These are phyloP conservation scores for Diaporthe eres DNA, from an alignment of 2,329 filamentous ascomycete species.

Conservation along the genomic window DNA sequence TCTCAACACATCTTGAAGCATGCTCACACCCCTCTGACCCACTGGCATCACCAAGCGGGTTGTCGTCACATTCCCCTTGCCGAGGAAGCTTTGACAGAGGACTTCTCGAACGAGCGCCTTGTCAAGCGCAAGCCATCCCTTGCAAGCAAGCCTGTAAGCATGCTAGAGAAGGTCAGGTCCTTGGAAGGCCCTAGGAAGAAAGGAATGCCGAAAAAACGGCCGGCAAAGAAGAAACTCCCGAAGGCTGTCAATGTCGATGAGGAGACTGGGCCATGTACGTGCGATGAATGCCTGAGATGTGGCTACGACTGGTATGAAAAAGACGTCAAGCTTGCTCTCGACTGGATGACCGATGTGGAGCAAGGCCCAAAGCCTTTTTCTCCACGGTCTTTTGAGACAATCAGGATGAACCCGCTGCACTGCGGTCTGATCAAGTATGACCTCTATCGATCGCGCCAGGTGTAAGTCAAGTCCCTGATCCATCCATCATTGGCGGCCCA, in stretches of 20 bases:
- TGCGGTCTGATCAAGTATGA: slow-evolving; percentile 19
- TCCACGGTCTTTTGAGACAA: neutral
- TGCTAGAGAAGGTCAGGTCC: neutral
- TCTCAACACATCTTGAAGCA: neutral
- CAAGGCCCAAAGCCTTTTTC: neutral
- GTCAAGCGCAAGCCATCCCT: neutral
- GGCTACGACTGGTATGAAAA: slow-evolving; percentile 20
- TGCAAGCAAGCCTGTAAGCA: neutral
- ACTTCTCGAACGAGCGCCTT: neutral
- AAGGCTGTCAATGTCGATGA: neutral
- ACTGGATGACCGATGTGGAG: neutral
- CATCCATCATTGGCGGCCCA: too few species aligned
- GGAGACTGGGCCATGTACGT: neutral
- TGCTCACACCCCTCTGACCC: neutral
- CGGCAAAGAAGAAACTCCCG: neutral
- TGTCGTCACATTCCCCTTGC: neutral
- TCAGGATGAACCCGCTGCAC: neutral
- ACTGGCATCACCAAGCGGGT: slow-evolving; percentile 14
- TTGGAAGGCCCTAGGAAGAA: slow-evolving; percentile 10
- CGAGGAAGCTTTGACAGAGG: neutral
- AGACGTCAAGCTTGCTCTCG: neutral
- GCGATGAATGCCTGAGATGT: neutral
- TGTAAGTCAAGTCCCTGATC: neutral
- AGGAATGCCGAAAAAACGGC: neutral
- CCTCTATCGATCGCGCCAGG: slow-evolving; percentile 12